Evolutionary conservation across 768 basidiomycete species (phyloP), one percentile per base, ranked within the genome.

Genomic region (Lyophyllum shimeji): DNA sequence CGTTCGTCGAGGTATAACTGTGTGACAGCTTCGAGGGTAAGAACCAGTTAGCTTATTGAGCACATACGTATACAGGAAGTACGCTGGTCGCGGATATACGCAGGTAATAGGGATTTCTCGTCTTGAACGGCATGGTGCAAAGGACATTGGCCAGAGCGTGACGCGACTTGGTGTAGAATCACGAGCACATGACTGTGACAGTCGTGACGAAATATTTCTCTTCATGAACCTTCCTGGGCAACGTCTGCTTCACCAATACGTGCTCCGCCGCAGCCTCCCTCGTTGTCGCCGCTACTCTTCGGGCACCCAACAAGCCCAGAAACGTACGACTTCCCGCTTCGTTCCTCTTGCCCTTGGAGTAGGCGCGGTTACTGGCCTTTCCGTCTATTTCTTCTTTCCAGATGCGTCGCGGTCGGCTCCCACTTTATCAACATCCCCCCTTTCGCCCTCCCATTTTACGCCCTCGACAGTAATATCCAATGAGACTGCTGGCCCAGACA

Each of bases 91-190:
- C 78, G 5, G 91, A 91, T 49, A 93, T 84, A 43, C 93, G 84
- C 53, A 97, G 77, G 68, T 95, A 94, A 65, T 87, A 90, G 0
- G 85, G 79, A 66, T 95, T 96, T 46, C 92, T 80, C 18, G 85
- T 77, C 25, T 77, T 74, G 69, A 90, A 94, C 0, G 76, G 69
- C 89, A 90, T 90, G 15, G 23, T 8, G 31, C 31, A 52, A 13
- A 34, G 15, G 43, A 7, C 23, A n/a, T 39, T 21, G 46, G 20
- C 54, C 23, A 29, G 17, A 39, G 52, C 40, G 46, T 52, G 54
- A 51, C 62, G 50, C 55, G 63, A 50, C 53, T 20, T 17, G 7
- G 34, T 15, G 21, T 18, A n/a, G n/a, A n/a, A 50, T 56, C 43
- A 50, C 55, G 13, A 40, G 12, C 59, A 60, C 59, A 56, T 60